Conservation (phyloP, 768 basidiomycete species). For the Leucogyrophana mollusca region DNA sequence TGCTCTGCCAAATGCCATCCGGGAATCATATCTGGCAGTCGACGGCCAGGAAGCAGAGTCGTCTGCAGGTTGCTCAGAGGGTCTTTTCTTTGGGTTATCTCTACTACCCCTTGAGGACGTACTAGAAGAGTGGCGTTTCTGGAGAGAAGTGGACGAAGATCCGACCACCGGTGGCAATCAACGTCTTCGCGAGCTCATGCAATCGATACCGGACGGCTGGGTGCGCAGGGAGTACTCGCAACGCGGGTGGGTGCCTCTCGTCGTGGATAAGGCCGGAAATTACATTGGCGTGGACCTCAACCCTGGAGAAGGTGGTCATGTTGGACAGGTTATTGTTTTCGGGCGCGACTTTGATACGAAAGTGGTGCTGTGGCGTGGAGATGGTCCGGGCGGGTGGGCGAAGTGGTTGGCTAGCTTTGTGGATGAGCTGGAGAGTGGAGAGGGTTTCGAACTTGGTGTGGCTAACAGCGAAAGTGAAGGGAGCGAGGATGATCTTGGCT, state of each 20-base stretch:
- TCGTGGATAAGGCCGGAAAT: conserved; percentile 92
- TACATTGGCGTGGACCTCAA: conserved; percentile 96
- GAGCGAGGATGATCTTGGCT: conserved; percentile 83
- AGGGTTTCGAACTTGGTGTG: conserved; percentile 79
- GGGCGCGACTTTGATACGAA: conserved; percentile 99
- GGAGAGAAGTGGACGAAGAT: conserved; percentile 92
- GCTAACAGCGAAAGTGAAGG: conserved; percentile 58
- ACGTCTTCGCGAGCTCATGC: conserved; percentile 73
- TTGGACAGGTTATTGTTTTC: conserved; percentile 96
- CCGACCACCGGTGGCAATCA: conserved; percentile 81
- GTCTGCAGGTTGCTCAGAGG: conserved; percentile 82
- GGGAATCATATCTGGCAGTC: conserved; percentile 84
- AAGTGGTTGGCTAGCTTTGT: conserved; percentile 89
- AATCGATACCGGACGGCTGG: conserved; percentile 87
- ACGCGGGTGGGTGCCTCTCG: conserved; percentile 94
- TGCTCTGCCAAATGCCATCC: conserved; percentile 78
- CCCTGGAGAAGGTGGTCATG: conserved; percentile 70
- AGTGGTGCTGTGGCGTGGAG: conserved; percentile 91
- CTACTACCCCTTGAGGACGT: conserved; percentile 91
- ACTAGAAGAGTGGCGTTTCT: conserved; percentile 93
- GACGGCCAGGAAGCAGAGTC: conserved; percentile 96
- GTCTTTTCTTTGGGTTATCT: conserved; percentile 95
- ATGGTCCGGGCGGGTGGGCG: conserved; percentile 91
- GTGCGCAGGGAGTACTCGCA: conserved; percentile 88
- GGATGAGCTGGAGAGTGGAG: conserved; percentile 89